Base-by-base conservation (phyloP, 192 early-diverging fungal genomes). In the Podila horticola region DNA sequence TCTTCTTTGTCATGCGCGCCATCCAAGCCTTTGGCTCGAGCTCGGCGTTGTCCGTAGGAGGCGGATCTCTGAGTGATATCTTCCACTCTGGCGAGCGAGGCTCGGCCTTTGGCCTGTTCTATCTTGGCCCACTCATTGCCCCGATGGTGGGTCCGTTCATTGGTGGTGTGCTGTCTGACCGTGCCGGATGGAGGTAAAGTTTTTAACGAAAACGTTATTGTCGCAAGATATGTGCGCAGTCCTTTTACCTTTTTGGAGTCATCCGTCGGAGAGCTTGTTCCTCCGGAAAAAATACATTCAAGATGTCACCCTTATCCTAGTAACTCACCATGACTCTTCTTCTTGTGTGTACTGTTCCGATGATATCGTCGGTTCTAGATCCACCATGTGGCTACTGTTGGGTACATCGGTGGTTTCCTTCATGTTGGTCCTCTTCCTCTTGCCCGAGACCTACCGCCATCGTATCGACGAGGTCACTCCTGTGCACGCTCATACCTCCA, bases 371-470 rank as follows among this genome's bases (percentile, higher is more conserved):
- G 7, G 34, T 29, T 48, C 38, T 66, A 77, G 74, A 51, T 55
- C 36, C 6, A 79, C 76, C 10, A 79, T 79, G 76, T 79, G 76
- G 76, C 30, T 79, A n/a, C 62, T 79, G 29, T 50, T 79, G 4
- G 76, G 66, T n/a, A 52, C 76, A 19, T 64, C 76, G 1, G 55
- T 79, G 17, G 30, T 79, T 9, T 69, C 76, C 0, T 72, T 74
- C 55, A 66, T 75, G 29, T 17, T 75, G 26, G 71, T 84, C 10
- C 31, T 83, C 1, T 82, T 86, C 67, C 63, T 86, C 62, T 58
- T 88, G 13, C 87, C 87, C 1, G 87, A 88, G 48, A 86, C 87
- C 0, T 66, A 85, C 41, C 75, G 87, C 22, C 62, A 75, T 3
- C 59, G 82, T 12, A 85, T 88, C 7, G 85, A 84, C 12, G 29